Evolutionary conservation across 805 yeast species (phyloP).

Genomic region (Middelhovenomyces tepae): DNA sequence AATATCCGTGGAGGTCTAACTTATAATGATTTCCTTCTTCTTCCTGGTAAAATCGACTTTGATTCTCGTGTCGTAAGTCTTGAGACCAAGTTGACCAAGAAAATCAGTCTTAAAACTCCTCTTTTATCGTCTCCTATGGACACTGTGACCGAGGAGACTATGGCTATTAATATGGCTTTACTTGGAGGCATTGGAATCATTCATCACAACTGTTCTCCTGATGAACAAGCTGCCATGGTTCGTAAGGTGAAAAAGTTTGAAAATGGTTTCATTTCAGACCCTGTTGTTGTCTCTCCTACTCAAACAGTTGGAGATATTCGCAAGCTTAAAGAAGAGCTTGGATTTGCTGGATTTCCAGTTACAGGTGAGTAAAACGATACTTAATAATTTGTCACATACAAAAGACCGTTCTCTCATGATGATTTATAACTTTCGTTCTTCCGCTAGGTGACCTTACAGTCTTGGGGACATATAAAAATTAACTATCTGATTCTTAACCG

Average conservation of each 20-base stretch:
- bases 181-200: slow-evolving; percentile 98
- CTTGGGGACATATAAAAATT: slow-evolving; percentile 64
- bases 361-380: slow-evolving; percentile 74
- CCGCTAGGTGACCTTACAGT: slow-evolving; percentile 94
- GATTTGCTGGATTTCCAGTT: slow-evolving; percentile 97
- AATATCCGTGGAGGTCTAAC: slow-evolving; percentile 89
- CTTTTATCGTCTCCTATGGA: slow-evolving; percentile 99
- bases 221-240: slow-evolving; percentile 98
- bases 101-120: slow-evolving; percentile 85
- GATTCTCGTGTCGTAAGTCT: slow-evolving; percentile 69
- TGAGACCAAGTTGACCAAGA: slow-evolving; percentile 84
- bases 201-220: slow-evolving; percentile 94
- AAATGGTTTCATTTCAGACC: slow-evolving; percentile 95
- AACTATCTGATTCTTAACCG: slow-evolving; percentile 5
- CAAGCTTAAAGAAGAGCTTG: slow-evolving; percentile 58
- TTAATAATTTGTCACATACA: slow-evolving; percentile 1
- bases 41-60: slow-evolving; percentile 90
- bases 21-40: slow-evolving; percentile 88
- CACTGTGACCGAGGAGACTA: slow-evolving; percentile 92
- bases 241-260: slow-evolving; percentile 92
- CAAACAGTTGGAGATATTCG: slow-evolving; percentile 76
- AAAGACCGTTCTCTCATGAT: slow-evolving; percentile 6
- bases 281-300: slow-evolving; percentile 72
- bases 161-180: slow-evolving; percentile 98
- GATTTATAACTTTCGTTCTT: slow-evolving; percentile 96